Conservation (phyloP, 805 yeast genomes). For the Peterozyma xylosa region DNA sequence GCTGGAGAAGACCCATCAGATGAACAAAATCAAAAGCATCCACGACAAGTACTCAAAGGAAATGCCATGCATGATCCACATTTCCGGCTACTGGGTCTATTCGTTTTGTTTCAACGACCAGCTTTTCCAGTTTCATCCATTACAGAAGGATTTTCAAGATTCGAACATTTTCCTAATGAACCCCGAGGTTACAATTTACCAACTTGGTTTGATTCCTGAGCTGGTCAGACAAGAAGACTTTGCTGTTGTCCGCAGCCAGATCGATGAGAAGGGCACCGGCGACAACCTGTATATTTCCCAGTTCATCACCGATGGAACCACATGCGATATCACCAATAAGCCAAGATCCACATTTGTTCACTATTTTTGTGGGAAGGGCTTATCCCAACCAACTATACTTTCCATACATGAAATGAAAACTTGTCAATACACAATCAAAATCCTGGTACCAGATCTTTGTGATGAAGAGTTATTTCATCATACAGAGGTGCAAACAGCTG, state of each 20-base stretch:
- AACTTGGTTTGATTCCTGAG: slow-evolving; percentile 11
- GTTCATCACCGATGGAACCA: slow-evolving; percentile 18
- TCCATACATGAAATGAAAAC: slow-evolving; percentile 21
- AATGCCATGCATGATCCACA: background rate
- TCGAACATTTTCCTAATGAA: background rate
- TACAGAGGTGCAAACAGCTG: slow-evolving; percentile 6
- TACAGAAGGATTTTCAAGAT: background rate
- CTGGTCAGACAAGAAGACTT: slow-evolving; percentile 15
- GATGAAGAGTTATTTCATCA: slow-evolving; percentile 14
- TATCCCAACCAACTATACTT: slow-evolving; percentile 12
- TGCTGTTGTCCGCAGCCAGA: slow-evolving; percentile 11
- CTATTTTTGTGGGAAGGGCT: slow-evolving; percentile 18
- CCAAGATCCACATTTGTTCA: slow-evolving; percentile 18
- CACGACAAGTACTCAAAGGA: background rate
- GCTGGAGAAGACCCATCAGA: background rate
- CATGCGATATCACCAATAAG: slow-evolving; percentile 25
- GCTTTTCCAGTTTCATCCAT: slow-evolving; percentile 8
- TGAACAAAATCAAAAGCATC: background rate
- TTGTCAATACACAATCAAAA: slow-evolving; percentile 20
- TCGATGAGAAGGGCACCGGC: slow-evolving; percentile 8
- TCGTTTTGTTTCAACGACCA: slow-evolving; percentile 4
- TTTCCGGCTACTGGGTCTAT: slow-evolving; percentile 10
- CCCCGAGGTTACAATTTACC: slow-evolving; percentile 8
- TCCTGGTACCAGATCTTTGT: slow-evolving; percentile 18
- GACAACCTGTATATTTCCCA: slow-evolving; percentile 22